These are phyloP conservation scores for Inga oerstediana DNA, from an alignment of 306 rosid species.

Conservation along the genomic window DNA sequence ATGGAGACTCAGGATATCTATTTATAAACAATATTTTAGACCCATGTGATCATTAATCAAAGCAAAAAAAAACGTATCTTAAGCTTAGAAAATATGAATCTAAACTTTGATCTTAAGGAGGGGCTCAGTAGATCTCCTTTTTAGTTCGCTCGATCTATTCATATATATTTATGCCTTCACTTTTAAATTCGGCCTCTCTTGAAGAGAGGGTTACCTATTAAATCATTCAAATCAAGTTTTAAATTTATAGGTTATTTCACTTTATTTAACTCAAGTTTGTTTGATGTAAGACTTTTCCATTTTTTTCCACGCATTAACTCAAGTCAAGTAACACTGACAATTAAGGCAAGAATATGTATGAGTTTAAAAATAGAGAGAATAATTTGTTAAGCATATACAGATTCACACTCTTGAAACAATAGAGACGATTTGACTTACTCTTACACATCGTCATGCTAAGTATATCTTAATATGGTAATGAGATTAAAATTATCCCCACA, in stretches of 20 bases:
- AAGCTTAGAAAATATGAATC: no score
- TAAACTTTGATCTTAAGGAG: no score
- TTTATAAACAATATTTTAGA: not conserved
- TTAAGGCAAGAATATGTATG: not conserved
- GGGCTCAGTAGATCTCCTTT: no score
- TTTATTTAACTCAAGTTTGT: not conserved
- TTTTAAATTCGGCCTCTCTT: no score
- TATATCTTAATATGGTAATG: not conserved
- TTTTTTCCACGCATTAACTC: no score
- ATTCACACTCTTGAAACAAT: not conserved
- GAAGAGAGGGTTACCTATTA: not conserved
- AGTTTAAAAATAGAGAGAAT: not conserved
- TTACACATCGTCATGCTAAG: not conserved
- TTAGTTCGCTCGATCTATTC: no score
- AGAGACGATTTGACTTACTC: not conserved
- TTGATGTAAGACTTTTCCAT: not conserved
- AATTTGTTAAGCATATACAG: no score
- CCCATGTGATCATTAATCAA: not conserved
- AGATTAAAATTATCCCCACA: not conserved
- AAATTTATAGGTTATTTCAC: no score
- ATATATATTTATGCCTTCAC: no score
- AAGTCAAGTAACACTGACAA: not conserved
- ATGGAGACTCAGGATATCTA: not conserved
- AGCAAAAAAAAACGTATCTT: no score
- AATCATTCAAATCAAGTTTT: not conserved